Evolutionary conservation across 768 basidiomycete genomes (phyloP), one percentile per base, ranked within the genome.

Genomic region (Hypholoma sublateritium): DNA sequence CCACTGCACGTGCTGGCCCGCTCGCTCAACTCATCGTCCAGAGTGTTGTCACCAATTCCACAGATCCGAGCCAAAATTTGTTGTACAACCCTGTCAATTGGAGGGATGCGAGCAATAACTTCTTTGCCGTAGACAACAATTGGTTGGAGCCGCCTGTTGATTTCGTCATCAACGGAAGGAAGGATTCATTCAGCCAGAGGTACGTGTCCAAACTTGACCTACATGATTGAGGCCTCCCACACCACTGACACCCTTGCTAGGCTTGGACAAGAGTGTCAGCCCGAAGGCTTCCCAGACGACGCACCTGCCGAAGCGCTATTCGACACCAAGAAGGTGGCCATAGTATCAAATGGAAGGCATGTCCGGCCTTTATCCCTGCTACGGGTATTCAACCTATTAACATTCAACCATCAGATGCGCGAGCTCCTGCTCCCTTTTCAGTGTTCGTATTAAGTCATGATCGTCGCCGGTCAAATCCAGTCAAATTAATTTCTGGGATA

Each of bases 151-250:
- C 80, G 1, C 65, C 68, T 1, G 77, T 81, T 2, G 42, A 67
- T 21, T 70, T 66, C 21, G 67, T 69, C 11, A 79, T 85, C 62
- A 84, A 85, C 59, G 80, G 79, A 4, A 69, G 69, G 22, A 60
- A 64, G 16, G 84, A 85, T 66, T 71, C 77, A 8, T 84, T 85
- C 63, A 81, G 78, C 51, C 79, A 80, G 60, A 69, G 71, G 79
- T 79, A 58, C 17, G 62, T 53, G 45, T 22, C 24, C 17, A 21
- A 32, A 19, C 13, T 44, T 24, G 19, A 11, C 34, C 4, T 19
- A 12, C 53, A n/a, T 2, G 14, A 16, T 21, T 13, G n/a, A n/a
- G 14, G n/a, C 7, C 6, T 4, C 13, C 21, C 14, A 17, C 14
- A 13, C 5, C 0, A 34, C 12, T 42, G n/a, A 28, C 51, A 25